These are phyloP conservation scores for Boletus mariae DNA, from an alignment of 1,284 basidiomycete species.

Conservation along the genomic window DNA sequence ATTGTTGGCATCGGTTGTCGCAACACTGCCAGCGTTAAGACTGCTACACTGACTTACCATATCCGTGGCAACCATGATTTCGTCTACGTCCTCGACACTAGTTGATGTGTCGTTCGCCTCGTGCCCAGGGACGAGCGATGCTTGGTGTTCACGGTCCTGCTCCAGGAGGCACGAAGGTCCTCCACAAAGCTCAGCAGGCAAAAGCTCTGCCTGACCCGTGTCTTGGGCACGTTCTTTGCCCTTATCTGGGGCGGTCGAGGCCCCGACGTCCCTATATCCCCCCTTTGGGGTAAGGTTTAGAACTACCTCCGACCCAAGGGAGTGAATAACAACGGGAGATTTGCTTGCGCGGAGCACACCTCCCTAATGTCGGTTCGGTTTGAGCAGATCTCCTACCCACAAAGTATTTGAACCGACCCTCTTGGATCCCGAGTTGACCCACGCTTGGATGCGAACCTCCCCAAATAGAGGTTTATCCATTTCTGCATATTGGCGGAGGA, in stretches of 20 bases:
- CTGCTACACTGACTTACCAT: background rate
- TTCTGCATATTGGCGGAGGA: constrained; percentile 21
- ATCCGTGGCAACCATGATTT: constrained; percentile 4
- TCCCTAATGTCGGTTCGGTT: constrained; percentile 16
- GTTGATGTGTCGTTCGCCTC: constrained; percentile 2
- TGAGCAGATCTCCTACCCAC: constrained; percentile 4
- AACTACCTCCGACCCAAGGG: constrained; percentile 23
- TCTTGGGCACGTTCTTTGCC: constrained; percentile 10
- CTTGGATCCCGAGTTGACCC: constrained; percentile 33
- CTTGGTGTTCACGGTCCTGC: background rate
- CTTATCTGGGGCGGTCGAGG: constrained; percentile 5
- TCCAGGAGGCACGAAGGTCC: constrained; percentile 2
- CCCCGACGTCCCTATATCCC: constrained; percentile 18
- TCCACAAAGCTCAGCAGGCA: background rate
- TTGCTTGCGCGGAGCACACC: constrained; percentile 20
- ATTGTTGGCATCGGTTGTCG: background rate
- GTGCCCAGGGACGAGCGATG: background rate
- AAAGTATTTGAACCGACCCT: constrained; percentile 27
- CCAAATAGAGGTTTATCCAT: constrained; percentile 23
- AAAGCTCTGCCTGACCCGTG: constrained; percentile 6
- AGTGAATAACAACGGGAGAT: constrained; percentile 22
- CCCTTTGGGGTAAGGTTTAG: constrained; percentile 23
- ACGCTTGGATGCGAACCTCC: constrained; percentile 31
- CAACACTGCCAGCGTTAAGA: background rate
- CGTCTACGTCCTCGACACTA: constrained; percentile 2